Base-by-base conservation (phyloP, 257 asterid species). In the Penstemon eatonii region DNA sequence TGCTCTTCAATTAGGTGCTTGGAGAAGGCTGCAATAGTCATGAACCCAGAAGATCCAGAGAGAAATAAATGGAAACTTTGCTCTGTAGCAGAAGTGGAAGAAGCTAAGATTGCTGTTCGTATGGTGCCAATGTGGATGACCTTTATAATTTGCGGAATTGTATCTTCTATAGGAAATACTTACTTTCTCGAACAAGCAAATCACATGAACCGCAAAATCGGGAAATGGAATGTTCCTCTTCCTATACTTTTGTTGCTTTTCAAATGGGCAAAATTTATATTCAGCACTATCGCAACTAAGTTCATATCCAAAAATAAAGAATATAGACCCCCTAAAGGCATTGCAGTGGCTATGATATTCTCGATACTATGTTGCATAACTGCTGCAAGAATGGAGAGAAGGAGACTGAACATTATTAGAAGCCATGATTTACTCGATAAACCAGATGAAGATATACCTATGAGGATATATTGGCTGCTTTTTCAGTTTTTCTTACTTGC, bases 131-230 rank as follows among this genome's bases (percentile, higher is more conserved):
- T 87, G 81, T 82, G 82, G 82, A 40, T 74, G 59, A 75, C 87
- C 57, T 83, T 83, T 71, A 45, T 88, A 42, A n/a, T 80, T 0
- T 75, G 86, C 40, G 95, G 95, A 0, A 52, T 82, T 0, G 79
- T 85, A 1, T 74, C 79, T 57, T 85, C 95, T 0, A 39, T 78
- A 6, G 83, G 85, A 60, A 85, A 77, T 71, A 87, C 92, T 5
- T 88, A 85, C 84, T 88, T 88, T 36, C 62, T 84, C 1, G 92
- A 88, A 69, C 96, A 88, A 79, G 86, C 89, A 3, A 84, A 58
- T 12, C 60, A 72, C 66, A 72, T 88, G 89, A 64, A 81, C 53
- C 80, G 79, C 9, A 79, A 67, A 50, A 43, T 84, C 0, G 92
- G 93, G n/a, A 60, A 71, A 50, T 65, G 83, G 79, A 84, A 66